Evolutionary conservation across 345 rosid species (phyloP).

Genomic region (Corchorus capsularis): DNA sequence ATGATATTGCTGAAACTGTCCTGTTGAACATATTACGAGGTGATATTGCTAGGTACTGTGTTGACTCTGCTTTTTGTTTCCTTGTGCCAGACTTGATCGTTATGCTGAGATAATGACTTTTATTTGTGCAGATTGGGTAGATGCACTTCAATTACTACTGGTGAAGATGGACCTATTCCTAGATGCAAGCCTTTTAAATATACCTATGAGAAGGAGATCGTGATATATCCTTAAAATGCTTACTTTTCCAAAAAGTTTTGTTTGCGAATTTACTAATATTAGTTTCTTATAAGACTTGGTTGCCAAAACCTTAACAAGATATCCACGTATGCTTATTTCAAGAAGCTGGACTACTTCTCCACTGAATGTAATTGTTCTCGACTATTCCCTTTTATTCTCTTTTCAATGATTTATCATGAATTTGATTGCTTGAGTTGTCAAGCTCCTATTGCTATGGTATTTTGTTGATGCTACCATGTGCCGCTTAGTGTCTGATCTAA

Average conservation of each 20-base stretch:
- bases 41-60: slow-evolving; percentile 81
- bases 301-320: slow-evolving; percentile 53
- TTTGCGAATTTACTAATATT: slow-evolving; percentile 14
- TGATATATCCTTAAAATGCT: slow-evolving; percentile 74
- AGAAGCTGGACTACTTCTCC: slow-evolving; percentile 97
- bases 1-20: slow-evolving; percentile 97
- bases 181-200: slow-evolving; percentile 97
- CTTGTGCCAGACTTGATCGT: slow-evolving; percentile 5
- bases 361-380: slow-evolving; percentile 79
- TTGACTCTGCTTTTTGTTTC: slow-evolving; percentile 2
- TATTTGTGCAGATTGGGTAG: slow-evolving; percentile 64
- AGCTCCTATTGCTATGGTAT: background rate
- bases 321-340: slow-evolving; percentile 93
- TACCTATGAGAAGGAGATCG: slow-evolving; percentile 96
- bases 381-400: background rate
- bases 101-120: slow-evolving; percentile 1
- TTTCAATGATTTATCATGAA: background rate
- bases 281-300: background rate
- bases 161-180: slow-evolving; percentile 96
- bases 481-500: background rate
- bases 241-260: background rate
- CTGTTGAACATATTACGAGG: slow-evolving; percentile 87
- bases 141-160: slow-evolving; percentile 85
- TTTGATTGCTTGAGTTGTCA: slow-evolving; percentile 4
- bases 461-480: background rate